Evolutionary conservation across 352 stramenopile species (phyloP).

Genomic region (Globisporangium cederbergense): DNA sequence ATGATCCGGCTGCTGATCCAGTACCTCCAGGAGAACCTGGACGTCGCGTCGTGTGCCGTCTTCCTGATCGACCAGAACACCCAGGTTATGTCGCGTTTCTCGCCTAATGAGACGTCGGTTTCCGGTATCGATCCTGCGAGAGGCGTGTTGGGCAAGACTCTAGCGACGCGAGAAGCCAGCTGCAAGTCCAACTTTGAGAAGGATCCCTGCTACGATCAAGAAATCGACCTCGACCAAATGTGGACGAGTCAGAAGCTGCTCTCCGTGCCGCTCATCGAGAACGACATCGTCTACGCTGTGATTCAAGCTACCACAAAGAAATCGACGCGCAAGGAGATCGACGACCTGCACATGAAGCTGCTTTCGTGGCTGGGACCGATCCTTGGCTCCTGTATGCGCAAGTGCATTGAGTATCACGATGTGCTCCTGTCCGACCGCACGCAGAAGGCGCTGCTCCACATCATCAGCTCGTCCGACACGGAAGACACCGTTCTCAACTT

Average conservation of each 20-base stretch:
- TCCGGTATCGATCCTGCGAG: constrained; percentile 46
- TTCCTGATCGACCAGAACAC: constrained; percentile 77
- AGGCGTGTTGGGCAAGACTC: constrained; percentile 49
- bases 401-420: constrained; percentile 85
- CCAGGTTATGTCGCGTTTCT: constrained; percentile 75
- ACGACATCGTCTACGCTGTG: constrained; percentile 75
- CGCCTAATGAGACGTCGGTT: constrained; percentile 38
- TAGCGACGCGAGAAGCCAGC: constrained; percentile 29
- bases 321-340: constrained; percentile 33
- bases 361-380: constrained; percentile 79
- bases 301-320: constrained; percentile 60
- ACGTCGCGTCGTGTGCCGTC: constrained; percentile 45
- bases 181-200: constrained; percentile 44
- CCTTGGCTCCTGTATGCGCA: constrained; percentile 79
- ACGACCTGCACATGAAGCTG: constrained; percentile 68
- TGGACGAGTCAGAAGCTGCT: constrained; percentile 61
- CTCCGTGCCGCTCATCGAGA: constrained; percentile 69
- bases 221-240: constrained; percentile 63
- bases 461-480: constrained; percentile 80
- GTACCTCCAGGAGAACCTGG: constrained; percentile 57
- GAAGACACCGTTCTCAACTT: constrained; percentile 84
- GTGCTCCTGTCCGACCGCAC: constrained; percentile 79
- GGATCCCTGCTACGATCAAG: constrained; percentile 48
- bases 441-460: constrained; percentile 81
- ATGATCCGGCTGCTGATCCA: constrained; percentile 72